Evolutionary conservation across 1,284 basidiomycete species (phyloP).

Genomic region (Sutorius eximius): DNA sequence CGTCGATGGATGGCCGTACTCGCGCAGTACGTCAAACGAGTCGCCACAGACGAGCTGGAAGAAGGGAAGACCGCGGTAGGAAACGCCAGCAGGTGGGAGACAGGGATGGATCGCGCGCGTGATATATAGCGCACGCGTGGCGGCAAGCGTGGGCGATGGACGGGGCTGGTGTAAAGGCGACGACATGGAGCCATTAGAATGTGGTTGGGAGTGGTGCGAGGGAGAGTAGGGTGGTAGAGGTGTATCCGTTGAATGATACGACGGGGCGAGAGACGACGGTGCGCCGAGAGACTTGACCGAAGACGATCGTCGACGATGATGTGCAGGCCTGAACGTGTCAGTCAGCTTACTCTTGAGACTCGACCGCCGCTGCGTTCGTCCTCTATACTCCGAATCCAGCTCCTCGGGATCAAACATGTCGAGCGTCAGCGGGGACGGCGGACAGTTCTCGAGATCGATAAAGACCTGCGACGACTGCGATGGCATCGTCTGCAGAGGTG

Average conservation of each 20-base stretch:
- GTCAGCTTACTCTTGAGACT: slow-evolving; percentile 48
- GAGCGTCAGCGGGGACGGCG: slow-evolving; percentile 23
- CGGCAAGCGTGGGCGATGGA: slow-evolving; percentile 41
- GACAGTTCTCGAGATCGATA: slow-evolving; percentile 29
- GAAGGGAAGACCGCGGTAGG: slow-evolving; percentile 74
- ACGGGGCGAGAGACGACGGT: slow-evolving; percentile 31
- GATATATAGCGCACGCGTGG: slow-evolving; percentile 54
- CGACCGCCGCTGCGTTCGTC: slow-evolving; percentile 44
- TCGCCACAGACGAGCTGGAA: slow-evolving; percentile 62
- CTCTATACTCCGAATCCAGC: slow-evolving; percentile 38
- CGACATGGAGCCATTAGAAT: slow-evolving; percentile 16
- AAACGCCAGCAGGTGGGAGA: slow-evolving; percentile 56
- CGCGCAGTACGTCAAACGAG: slow-evolving; percentile 64
- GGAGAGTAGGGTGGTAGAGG: slow-evolving; percentile 33
- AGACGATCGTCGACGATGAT: slow-evolving; percentile 35
- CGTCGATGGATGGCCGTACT: slow-evolving; percentile 72
- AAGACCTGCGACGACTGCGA: slow-evolving; percentile 40
- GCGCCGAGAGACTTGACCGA: slow-evolving; percentile 38
- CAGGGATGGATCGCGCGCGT: slow-evolving; percentile 68
- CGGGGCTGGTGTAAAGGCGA: slow-evolving; percentile 24
- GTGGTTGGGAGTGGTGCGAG: slow-evolving; percentile 13
- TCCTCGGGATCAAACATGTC: slow-evolving; percentile 34
- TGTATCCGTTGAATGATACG: slow-evolving; percentile 28
- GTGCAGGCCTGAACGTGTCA: slow-evolving; percentile 42
- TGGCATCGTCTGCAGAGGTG: slow-evolving; percentile 31